Evolutionary conservation across 1,139 yeast genomes (phyloP).

Genomic region (Yarrowia galli): DNA sequence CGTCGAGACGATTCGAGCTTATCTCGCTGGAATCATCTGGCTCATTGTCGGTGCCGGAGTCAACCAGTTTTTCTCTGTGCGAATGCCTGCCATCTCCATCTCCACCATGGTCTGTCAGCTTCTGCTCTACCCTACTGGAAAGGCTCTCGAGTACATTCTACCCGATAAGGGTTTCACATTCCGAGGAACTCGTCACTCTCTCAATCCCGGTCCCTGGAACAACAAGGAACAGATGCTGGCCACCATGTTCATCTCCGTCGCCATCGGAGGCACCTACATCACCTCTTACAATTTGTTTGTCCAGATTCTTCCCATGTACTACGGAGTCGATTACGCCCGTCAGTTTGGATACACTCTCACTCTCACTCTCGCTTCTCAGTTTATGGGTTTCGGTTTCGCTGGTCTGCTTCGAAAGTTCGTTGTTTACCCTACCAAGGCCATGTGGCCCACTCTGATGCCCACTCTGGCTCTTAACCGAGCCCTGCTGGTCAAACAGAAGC

Average conservation of each 20-base stretch:
- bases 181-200: slow-evolving; percentile 53
- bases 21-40: slow-evolving; percentile 64
- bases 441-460: slow-evolving; percentile 68
- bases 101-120: slow-evolving; percentile 61
- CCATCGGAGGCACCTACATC: slow-evolving; percentile 57
- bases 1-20: slow-evolving; percentile 65
- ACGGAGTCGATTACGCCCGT: slow-evolving; percentile 44
- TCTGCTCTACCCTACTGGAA: slow-evolving; percentile 61
- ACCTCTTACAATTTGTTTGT: slow-evolving; percentile 49
- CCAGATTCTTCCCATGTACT: slow-evolving; percentile 48
- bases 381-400: slow-evolving; percentile 65
- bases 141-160: slow-evolving; percentile 53
- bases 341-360: slow-evolving; percentile 56
- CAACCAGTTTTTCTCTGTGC: slow-evolving; percentile 64
- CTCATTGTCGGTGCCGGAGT: slow-evolving; percentile 62
- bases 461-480: slow-evolving; percentile 65
- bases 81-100: slow-evolving; percentile 60
- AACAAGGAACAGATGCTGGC: slow-evolving; percentile 74
- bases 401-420: slow-evolving; percentile 55
- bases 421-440: slow-evolving; percentile 62
- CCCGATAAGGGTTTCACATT: slow-evolving; percentile 60
- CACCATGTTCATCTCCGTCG: slow-evolving; percentile 57
- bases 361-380: slow-evolving; percentile 62
- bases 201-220: slow-evolving; percentile 71
- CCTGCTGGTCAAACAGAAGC: slow-evolving; percentile 48